These are phyloP conservation scores for Persicaria maculosa DNA, from an alignment of 148 eudicot species.

Conservation along the genomic window DNA sequence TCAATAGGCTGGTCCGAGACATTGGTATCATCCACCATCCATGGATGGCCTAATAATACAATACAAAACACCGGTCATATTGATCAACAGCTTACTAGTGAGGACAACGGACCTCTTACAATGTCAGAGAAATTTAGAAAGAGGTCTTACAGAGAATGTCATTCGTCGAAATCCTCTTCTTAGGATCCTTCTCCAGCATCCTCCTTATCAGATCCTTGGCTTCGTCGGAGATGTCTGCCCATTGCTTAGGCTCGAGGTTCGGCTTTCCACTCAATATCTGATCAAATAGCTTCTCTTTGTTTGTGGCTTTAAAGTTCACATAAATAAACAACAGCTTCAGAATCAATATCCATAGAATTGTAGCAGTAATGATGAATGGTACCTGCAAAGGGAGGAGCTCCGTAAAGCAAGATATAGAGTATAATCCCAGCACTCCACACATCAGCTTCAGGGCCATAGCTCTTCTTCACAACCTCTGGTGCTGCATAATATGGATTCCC, in stretches of 20 bases:
- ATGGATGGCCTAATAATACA: constrained; percentile 56
- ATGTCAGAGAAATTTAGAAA: neutral
- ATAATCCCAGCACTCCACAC: constrained; percentile 22
- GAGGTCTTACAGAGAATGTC: constrained; percentile 45
- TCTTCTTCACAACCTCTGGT: constrained; percentile 15
- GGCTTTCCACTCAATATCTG: constrained; percentile 51
- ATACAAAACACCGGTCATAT: constrained; percentile 3
- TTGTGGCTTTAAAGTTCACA: constrained; percentile 21
- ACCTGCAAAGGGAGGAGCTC: constrained; percentile 16
- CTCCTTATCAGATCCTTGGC: constrained; percentile 57
- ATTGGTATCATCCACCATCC: constrained; percentile 65
- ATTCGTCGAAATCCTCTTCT: constrained; percentile 44
- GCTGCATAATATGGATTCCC: constrained; percentile 15
- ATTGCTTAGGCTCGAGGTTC: constrained; percentile 49
- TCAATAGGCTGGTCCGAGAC: constrained; percentile 72
- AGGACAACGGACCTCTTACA: no score
- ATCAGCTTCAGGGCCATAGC: constrained; percentile 19
- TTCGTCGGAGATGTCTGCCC: constrained; percentile 65
- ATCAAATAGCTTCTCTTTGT: constrained; percentile 60
- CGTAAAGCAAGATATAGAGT: constrained; percentile 13
- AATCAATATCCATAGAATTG: neutral
- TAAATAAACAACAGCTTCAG: neutral
- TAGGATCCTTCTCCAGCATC: constrained; percentile 61
- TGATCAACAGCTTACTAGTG: neutral
- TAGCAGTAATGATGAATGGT: neutral